Conservation (phyloP, 2,329 filamentous ascomycete species). For the Cordyceps farinosa region DNA sequence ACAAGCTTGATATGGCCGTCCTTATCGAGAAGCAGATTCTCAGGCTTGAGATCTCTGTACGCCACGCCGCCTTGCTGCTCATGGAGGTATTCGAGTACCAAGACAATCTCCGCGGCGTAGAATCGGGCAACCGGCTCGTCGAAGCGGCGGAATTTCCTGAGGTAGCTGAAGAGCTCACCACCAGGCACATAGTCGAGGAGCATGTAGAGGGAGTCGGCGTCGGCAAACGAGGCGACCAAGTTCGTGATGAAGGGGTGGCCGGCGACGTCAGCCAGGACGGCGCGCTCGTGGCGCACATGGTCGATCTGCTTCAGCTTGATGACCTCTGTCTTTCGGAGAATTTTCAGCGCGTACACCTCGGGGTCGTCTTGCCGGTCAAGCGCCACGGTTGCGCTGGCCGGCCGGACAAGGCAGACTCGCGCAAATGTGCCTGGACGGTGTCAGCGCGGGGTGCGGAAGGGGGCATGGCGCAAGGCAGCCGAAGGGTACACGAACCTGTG, state of each 20-base stretch:
- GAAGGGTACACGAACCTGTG: constrained; percentile 53
- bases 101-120: constrained; percentile 79
- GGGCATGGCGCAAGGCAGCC: constrained; percentile 11
- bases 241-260: constrained; percentile 82
- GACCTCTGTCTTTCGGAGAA: constrained; percentile 68
- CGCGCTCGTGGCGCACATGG: constrained; percentile 79
- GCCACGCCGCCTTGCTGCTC: constrained; percentile 74
- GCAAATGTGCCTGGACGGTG: constrained; percentile 66
- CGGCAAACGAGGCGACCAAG: constrained; percentile 74
- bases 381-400: constrained; percentile 47
- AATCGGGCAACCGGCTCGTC: constrained; percentile 75
- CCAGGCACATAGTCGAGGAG: constrained; percentile 80
- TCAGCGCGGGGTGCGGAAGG: background rate
- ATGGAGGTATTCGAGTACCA: constrained; percentile 77
- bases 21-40: constrained; percentile 74
- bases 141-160: constrained; percentile 73
- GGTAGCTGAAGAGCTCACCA: constrained; percentile 80
- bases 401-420: constrained; percentile 72
- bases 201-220: constrained; percentile 76
- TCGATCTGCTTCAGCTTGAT: constrained; percentile 83
- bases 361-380: constrained; percentile 35
- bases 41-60: constrained; percentile 78
- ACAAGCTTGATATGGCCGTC: constrained; percentile 79
- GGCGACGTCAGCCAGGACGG: constrained; percentile 71
- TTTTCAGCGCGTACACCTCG: constrained; percentile 75